Evolutionary conservation across 371 early-diverging fungal genomes (phyloP).

Genomic region (Mucor irregularis): DNA sequence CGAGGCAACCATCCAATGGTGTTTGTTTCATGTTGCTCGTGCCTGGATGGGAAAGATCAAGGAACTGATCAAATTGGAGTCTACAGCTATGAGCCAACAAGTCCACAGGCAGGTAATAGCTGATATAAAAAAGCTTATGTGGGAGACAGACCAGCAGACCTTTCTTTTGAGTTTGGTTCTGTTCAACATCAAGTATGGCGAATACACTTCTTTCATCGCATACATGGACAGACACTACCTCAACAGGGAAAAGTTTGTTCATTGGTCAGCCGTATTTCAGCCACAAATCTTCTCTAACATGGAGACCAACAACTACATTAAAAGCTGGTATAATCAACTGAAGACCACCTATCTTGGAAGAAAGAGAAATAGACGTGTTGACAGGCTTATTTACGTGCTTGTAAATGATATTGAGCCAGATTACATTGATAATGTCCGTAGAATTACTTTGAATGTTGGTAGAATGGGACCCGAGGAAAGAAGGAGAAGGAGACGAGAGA

Average conservation of each 20-base stretch:
- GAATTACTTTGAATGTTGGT: not conserved
- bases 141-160: not conserved
- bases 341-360: slow-evolving; percentile 4
- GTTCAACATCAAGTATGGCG: not conserved
- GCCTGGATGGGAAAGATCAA: slow-evolving; percentile 8
- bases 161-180: not conserved
- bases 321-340: slow-evolving; percentile 22
- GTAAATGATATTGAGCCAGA: not conserved
- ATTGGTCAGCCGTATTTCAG: not conserved
- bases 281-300: slow-evolving; percentile 2
- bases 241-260: not conserved
- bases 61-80: not conserved
- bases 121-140: not conserved
- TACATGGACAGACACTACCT: not conserved
- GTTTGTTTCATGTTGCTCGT: not conserved
- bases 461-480: not conserved
- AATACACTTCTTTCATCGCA: not conserved
- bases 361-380: not conserved
- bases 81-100: not conserved
- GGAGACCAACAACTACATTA: slow-evolving; percentile 23
- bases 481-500: not conserved
- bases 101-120: slow-evolving; percentile 1
- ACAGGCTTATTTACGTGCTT: not conserved
- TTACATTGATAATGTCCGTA: not conserved
- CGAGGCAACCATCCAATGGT: not conserved